These are phyloP conservation scores for Ananas comosus DNA, from an alignment of 176 grass and related monocot species.

Conservation along the genomic window DNA sequence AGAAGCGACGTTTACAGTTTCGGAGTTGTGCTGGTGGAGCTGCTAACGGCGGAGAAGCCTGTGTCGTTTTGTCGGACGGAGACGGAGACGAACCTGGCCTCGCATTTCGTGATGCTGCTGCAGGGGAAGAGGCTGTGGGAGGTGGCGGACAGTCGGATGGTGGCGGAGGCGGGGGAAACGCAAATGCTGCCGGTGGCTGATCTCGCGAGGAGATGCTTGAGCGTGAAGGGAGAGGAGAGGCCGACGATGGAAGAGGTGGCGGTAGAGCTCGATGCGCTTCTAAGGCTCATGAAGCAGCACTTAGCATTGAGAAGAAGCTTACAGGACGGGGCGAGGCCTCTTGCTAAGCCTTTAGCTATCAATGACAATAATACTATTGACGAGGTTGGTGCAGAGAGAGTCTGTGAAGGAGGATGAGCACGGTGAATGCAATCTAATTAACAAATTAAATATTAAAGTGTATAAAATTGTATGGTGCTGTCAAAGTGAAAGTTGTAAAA, in stretches of 20 bases:
- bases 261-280: background rate
- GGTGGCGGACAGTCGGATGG: background rate
- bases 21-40: conserved; percentile 41
- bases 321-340: too few species aligned
- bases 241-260: conserved; percentile 17
- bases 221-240: conserved; percentile 2
- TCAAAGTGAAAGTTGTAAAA: too few species aligned
- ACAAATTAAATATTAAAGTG: too few species aligned
- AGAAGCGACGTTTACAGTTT: conserved; percentile 73
- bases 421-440: too few species aligned
- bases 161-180: background rate
- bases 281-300: conserved; percentile 4
- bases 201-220: conserved; percentile 13
- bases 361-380: too few species aligned
- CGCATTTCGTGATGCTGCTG: background rate
- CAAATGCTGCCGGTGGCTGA: background rate
- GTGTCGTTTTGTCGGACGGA: background rate
- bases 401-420: too few species aligned
- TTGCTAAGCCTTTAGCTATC: too few species aligned
- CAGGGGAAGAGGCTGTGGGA: background rate
- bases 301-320: too few species aligned
- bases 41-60: conserved; percentile 25
- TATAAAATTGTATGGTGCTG: too few species aligned
- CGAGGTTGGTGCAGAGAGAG: too few species aligned
- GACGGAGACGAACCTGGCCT: background rate